Base-by-base conservation (phyloP, 164 flowering plant species). In the Dillenia turbinata region DNA sequence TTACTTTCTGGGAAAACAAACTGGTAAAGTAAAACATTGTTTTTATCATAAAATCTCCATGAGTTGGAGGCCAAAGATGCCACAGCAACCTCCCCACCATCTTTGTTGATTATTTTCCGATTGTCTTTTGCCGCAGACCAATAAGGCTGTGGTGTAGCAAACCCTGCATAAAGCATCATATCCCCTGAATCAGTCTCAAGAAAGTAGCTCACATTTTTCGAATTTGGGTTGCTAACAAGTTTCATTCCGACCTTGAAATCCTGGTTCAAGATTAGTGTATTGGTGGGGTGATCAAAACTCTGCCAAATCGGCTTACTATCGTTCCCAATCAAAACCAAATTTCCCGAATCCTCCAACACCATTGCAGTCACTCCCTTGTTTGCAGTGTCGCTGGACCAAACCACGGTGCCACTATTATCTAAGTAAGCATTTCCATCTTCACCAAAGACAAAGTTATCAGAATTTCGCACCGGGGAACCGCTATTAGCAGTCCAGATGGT, bases 401-500 rank as follows among this genome's bases (percentile, higher is more conserved):
- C 71, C 11, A 63, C 64, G 11, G 52, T 49, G 6, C 67, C 71
- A 13, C 73, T 76, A 7, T 62, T 71, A 46, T 71, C 53, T 9
- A 85, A 65, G 51, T 12, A 65, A 12, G 75, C 83, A 52, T 71
- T 77, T 9, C 90, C 88, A 45, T 61, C 62, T 8, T 64, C 40
- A 57, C 73, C 78, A 53, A 84, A 84, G 57, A 52, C 62, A 44
- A 84, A 78, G 0, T 47, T 52, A 60, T 82, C 89, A 12, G 81
- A 75, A 55, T 73, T 79, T 5, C 65, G 24, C 54, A 84, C 81
- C 0, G 82, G 84, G 24, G 74, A 65, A 56, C 57, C 82, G 69
- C 80, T 61, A 62, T 86, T 86, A 15, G 86, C 87, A 15, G 89
- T 33, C 92, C 92, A 86, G 15, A 82, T 69, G 5, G 72, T 61